phyloP scores from a whole-genome alignment of 306 rosid species.

The Hippophae gyantsensis region DNA sequence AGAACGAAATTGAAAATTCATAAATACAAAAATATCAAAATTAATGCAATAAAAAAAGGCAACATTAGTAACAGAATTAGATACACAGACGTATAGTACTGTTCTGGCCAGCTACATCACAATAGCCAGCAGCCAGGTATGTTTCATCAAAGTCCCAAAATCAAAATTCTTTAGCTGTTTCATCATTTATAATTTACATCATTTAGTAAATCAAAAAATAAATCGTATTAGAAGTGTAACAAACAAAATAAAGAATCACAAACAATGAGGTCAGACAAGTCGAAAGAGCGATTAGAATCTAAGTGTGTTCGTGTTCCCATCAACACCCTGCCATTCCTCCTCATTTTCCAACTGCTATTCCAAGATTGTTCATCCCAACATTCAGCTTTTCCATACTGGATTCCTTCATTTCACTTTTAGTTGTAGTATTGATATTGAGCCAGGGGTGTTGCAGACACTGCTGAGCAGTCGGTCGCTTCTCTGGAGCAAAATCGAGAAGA shows the following conservation, averaged over 20 bases:
- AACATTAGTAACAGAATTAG: too few relatives aligned
- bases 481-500: constrained; percentile 66
- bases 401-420: constrained; percentile 34
- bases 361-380: constrained; percentile 71
- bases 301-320: not conserved
- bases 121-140: too few relatives aligned
- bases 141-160: too few relatives aligned
- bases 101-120: too few relatives aligned
- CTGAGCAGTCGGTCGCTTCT: constrained; percentile 89
- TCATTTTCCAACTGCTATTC: constrained; percentile 71
- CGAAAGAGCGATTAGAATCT: not conserved
- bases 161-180: too few relatives aligned
- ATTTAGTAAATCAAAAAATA: constrained; percentile 24
- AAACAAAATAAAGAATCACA: constrained; percentile 30
- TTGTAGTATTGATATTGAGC: constrained; percentile 34
- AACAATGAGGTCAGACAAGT: constrained; percentile 13
- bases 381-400: constrained; percentile 38
- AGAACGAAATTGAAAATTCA: too few relatives aligned
- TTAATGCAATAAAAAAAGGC: too few relatives aligned
- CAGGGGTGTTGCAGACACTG: constrained; percentile 82
- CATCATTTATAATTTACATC: too few relatives aligned
- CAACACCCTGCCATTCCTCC: constrained; percentile 21
- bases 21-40: too few relatives aligned
- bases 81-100: too few relatives aligned
- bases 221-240: constrained; percentile 30